Conservation (phyloP, 2,329 filamentous ascomycete species). For the Pseudocercospora fijiensis region DNA sequence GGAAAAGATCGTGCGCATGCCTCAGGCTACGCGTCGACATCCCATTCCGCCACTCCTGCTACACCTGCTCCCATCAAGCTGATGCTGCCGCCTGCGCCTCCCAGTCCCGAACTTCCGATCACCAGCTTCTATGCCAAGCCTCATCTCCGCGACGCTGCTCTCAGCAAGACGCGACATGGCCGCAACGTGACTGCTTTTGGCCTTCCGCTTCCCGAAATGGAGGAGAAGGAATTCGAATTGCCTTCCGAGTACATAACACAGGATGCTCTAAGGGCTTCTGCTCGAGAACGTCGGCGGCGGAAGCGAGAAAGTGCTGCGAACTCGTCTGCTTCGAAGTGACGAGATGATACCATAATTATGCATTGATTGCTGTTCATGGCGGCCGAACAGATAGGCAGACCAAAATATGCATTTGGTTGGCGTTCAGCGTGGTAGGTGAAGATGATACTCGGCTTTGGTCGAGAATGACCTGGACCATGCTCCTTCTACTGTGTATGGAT, state of each 20-base stretch:
- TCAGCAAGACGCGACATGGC: slow-evolving; percentile 69
- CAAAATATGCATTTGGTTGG: background rate
- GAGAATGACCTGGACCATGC: background rate
- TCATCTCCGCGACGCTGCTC: slow-evolving; percentile 73
- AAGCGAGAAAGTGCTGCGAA: slow-evolving; percentile 51
- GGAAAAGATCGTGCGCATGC: slow-evolving; percentile 34
- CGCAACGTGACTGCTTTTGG: slow-evolving; percentile 79
- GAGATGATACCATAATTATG: background rate
- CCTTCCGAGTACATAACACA: slow-evolving; percentile 62
- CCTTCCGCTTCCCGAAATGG: slow-evolving; percentile 70
- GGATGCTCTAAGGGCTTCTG: slow-evolving; percentile 55
- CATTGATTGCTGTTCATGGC: background rate
- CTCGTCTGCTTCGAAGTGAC: slow-evolving; percentile 18
- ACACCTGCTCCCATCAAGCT: slow-evolving; percentile 28
- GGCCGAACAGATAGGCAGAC: background rate
- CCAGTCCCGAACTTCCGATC: slow-evolving; percentile 51
- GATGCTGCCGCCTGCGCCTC: slow-evolving; percentile 21
- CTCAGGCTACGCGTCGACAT: slow-evolving; percentile 3
- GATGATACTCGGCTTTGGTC: background rate
- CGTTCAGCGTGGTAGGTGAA: background rate
- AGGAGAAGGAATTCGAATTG: slow-evolving; percentile 70
- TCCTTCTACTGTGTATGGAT: background rate
- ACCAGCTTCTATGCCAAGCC: slow-evolving; percentile 83
- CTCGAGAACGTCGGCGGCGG: slow-evolving; percentile 62
- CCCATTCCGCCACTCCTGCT: slow-evolving; percentile 20